phyloP scores from a whole-genome alignment of 2,329 filamentous ascomycete species.

The Fusarium humuli region DNA sequence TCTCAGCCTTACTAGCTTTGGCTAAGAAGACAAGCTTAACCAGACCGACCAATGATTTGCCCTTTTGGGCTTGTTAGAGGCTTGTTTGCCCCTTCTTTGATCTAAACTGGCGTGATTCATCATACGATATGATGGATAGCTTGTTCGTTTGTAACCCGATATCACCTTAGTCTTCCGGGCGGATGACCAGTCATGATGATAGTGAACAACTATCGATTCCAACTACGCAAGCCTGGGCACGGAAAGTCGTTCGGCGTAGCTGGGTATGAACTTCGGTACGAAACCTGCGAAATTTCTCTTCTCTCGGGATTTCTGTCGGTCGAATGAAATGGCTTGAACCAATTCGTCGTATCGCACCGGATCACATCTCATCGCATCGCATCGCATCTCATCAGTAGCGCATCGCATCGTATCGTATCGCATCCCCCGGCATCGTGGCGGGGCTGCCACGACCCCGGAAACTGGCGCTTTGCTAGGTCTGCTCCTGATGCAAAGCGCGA shows the following conservation, averaged over 20 bases:
- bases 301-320: neutral
- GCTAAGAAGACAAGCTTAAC: slow-evolving; percentile 17
- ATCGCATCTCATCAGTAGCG: slow-evolving; percentile 40
- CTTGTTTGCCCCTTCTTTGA: slow-evolving; percentile 36
- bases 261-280: neutral
- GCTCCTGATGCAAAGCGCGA: slow-evolving; percentile 30
- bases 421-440: slow-evolving; percentile 39
- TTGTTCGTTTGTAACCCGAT: slow-evolving; percentile 4
- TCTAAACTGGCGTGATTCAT: slow-evolving; percentile 42
- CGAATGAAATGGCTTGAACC: neutral
- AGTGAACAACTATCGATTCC: slow-evolving; percentile 23
- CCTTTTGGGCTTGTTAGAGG: slow-evolving; percentile 2
- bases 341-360: neutral
- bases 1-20: slow-evolving; percentile 46
- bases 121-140: slow-evolving; percentile 43
- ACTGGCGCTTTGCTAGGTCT: slow-evolving; percentile 29
- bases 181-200: slow-evolving; percentile 28
- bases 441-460: slow-evolving; percentile 27
- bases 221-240: slow-evolving; percentile 7
- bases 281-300: neutral
- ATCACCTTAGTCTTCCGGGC: slow-evolving; percentile 6
- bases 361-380: slow-evolving; percentile 25
- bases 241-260: neutral
- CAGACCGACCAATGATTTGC: slow-evolving; percentile 8
- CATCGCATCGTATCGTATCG: slow-evolving; percentile 44